Percentiles rank a stretch among this genome's conserved stretches.
Conservation (phyloP, 108 stramenopile genomes). For the Skeletonema marinoi region DNA sequence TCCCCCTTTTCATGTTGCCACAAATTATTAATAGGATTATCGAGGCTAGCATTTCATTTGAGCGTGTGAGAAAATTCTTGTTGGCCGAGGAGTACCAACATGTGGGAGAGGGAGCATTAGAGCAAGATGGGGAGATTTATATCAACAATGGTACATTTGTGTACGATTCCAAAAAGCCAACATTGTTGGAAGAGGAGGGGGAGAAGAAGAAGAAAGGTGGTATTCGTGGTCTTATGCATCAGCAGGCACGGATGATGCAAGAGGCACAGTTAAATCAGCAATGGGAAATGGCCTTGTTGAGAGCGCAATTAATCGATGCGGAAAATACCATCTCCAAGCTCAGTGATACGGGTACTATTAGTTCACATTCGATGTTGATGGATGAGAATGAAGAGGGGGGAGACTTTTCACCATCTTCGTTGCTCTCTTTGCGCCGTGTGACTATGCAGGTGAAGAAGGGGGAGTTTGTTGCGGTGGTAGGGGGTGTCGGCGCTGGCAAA, state of each 20-base stretch:
- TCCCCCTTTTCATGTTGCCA: constrained; percentile 95
- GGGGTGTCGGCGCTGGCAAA: constrained; percentile 93
- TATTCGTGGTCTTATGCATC: constrained; percentile 23
- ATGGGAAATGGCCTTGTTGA: constrained; percentile 60
- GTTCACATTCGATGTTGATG: not conserved
- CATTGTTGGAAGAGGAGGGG: constrained; percentile 8
- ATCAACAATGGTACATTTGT: constrained; percentile 69
- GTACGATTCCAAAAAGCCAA: constrained; percentile 55
- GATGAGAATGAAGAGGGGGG: constrained; percentile 17
- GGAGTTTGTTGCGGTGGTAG: constrained; percentile 89
- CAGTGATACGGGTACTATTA: constrained; percentile 21
- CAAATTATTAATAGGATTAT: constrained; percentile 91
- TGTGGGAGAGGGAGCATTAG: constrained; percentile 50
- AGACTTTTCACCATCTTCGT: constrained; percentile 29
- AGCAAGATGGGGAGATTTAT: constrained; percentile 46
- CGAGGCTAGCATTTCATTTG: constrained; percentile 88
- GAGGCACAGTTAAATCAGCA: constrained; percentile 22
- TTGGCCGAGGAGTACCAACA: constrained; percentile 64
- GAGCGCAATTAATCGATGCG: constrained; percentile 72
- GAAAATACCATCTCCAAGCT: constrained; percentile 58
- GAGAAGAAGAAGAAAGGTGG: constrained; percentile 14
- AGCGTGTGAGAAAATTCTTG: constrained; percentile 80
- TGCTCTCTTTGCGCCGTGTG: constrained; percentile 67
- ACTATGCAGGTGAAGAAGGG: constrained; percentile 65
- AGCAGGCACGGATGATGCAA: constrained; percentile 32